Evolutionary conservation across 345 rosid species (phyloP).

Genomic region (Geranium brycei): DNA sequence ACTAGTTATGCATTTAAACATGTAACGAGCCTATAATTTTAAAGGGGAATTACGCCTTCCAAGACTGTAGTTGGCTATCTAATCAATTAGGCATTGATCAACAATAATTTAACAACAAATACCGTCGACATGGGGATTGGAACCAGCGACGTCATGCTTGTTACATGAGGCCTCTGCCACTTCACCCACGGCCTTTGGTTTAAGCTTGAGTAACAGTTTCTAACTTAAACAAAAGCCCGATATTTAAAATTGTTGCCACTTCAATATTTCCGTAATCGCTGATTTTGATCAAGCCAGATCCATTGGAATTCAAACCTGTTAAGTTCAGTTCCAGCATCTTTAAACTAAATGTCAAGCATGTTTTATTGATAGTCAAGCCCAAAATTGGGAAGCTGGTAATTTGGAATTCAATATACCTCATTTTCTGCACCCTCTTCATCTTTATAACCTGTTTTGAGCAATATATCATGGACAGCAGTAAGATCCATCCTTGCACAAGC

Average conservation of each 20-base stretch:
- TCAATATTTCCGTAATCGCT: neutral
- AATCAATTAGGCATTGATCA: too few relatives aligned
- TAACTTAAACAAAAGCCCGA: neutral
- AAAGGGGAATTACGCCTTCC: too few relatives aligned
- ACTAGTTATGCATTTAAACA: too few relatives aligned
- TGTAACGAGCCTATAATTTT: too few relatives aligned
- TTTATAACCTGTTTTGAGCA: constrained; percentile 74
- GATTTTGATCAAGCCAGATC: neutral
- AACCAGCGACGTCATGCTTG: too few relatives aligned
- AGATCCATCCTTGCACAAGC: constrained; percentile 78
- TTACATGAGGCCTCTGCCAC: too few relatives aligned
- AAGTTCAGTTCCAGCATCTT: neutral
- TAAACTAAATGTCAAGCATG: neutral
- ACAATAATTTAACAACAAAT: too few relatives aligned
- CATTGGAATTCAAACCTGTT: neutral
- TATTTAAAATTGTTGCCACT: neutral
- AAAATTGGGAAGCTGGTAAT: neutral
- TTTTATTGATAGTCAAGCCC: neutral
- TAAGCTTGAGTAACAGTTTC: too few relatives aligned
- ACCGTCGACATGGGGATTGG: too few relatives aligned
- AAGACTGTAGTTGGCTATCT: too few relatives aligned
- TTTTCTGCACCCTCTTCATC: constrained; percentile 85
- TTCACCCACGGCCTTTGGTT: too few relatives aligned
- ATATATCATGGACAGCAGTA: constrained; percentile 57
- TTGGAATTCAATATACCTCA: constrained; percentile 24